Conservation (phyloP, 176 grass and related monocot species). For the Juncus inflexus region DNA sequence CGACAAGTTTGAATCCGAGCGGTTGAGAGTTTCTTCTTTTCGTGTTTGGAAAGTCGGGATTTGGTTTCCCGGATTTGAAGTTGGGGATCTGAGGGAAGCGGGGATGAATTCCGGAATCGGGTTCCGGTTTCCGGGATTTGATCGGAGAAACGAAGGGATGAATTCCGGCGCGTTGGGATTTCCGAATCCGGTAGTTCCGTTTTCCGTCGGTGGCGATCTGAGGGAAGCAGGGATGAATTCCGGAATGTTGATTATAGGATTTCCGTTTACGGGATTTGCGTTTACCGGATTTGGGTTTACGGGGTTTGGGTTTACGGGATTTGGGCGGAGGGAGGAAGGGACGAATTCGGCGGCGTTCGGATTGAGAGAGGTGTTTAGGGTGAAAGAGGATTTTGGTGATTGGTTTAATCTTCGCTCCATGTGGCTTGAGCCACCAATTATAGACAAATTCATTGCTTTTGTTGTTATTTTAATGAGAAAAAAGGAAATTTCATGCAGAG, state of each 20-base stretch:
- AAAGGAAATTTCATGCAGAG: conserved; percentile 20
- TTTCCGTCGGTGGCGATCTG: background rate
- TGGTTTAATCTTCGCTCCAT: conserved; percentile 54
- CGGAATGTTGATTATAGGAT: conserved; percentile 12
- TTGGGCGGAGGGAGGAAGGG: conserved; percentile 78
- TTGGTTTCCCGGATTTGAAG: background rate
- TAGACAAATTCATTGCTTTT: conserved; percentile 40
- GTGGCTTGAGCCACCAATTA: conserved; percentile 27
- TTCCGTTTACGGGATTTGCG: conserved; percentile 40
- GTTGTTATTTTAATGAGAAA: conserved; percentile 20
- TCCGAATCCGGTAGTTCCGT: conserved; percentile 7
- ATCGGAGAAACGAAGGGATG: conserved; percentile 25
- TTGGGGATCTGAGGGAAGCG: conserved; percentile 18
- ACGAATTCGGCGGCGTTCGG: conserved; percentile 98
- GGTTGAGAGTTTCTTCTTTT: conserved; percentile 44
- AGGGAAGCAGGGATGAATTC: conserved; percentile 28
- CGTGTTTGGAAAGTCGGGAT: conserved; percentile 20
- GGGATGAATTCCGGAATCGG: conserved; percentile 22
- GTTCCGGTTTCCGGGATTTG: conserved; percentile 12
- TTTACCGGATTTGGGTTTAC: conserved; percentile 43
- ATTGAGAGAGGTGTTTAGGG: conserved; percentile 52
- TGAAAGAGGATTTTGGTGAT: conserved; percentile 43
- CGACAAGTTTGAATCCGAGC: conserved; percentile 39
- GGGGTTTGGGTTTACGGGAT: conserved; percentile 38
- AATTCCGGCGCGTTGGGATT: conserved; percentile 26